Percentiles rank a stretch among this genome's conserved stretches.
phyloP scores from a whole-genome alignment of 1,139 yeast genomes.

The Spathaspora jeffriesii region DNA sequence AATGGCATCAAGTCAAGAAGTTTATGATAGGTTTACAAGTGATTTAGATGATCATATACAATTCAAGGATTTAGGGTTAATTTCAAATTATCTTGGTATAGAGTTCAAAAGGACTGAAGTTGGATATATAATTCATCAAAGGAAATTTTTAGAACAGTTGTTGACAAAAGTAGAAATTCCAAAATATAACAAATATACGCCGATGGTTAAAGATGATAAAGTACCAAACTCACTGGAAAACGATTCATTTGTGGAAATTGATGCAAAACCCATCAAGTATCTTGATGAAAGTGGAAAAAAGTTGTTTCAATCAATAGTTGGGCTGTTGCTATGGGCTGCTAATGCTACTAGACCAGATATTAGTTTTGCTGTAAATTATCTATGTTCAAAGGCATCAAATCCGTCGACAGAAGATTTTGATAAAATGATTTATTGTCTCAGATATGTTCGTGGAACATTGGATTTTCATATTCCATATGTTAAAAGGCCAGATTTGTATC shows the following conservation, averaged over 20 bases:
- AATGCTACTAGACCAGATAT: constrained; percentile 6
- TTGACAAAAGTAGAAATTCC: background rate
- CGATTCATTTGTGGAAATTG: background rate
- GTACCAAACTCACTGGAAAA: background rate
- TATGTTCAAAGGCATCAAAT: background rate
- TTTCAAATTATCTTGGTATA: constrained; percentile 5
- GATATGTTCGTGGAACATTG: background rate
- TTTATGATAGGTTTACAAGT: background rate
- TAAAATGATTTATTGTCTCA: background rate
- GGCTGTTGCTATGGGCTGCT: constrained; percentile 5
- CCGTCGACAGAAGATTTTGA: constrained; percentile 3
- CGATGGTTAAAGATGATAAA: background rate
- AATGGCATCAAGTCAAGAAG: background rate
- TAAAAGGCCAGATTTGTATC: background rate
- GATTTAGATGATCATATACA: background rate
- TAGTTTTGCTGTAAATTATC: background rate
- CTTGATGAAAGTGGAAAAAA: too few relatives aligned
- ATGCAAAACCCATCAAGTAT: too few relatives aligned
- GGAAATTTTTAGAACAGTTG: background rate
- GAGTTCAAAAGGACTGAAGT: background rate
- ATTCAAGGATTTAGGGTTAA: constrained; percentile 1
- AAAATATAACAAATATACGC: background rate
- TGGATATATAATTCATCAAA: constrained; percentile 1
- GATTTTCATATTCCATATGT: background rate
- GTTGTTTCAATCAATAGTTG: constrained; percentile 4